Conservation (phyloP, 768 basidiomycete species). For the Hortiboletus flavorubellus region DNA sequence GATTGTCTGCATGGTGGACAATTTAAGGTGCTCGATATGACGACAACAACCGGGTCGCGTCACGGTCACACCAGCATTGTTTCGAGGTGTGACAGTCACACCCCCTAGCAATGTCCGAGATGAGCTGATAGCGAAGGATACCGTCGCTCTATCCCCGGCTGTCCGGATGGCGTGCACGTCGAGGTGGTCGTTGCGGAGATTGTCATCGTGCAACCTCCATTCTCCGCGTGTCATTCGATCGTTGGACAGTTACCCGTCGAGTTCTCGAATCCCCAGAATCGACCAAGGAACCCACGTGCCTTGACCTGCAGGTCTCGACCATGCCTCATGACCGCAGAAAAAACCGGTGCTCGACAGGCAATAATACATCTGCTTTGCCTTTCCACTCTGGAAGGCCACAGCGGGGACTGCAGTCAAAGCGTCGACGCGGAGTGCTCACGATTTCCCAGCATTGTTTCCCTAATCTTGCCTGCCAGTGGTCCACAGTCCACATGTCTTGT, state of each 20-base stretch:
- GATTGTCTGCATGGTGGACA: too few relatives aligned
- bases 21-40: not conserved
- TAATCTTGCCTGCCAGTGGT: conserved; percentile 1
- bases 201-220: conserved; percentile 11
- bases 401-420: conserved; percentile 9
- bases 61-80: conserved; percentile 16
- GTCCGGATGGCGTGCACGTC: too few relatives aligned
- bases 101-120: not conserved
- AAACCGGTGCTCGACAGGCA: conserved; percentile 13
- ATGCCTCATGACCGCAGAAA: conserved; percentile 13
- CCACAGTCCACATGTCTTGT: conserved; percentile 20
- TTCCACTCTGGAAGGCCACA: conserved; percentile 8
- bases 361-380: not conserved
- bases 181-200: conserved; percentile 16
- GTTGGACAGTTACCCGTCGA: not conserved
- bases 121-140: not conserved
- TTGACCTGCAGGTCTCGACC: conserved; percentile 1
- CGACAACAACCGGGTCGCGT: not conserved
- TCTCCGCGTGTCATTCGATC: not conserved
- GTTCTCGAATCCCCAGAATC: conserved; percentile 6
- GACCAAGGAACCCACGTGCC: not conserved
- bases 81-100: conserved; percentile 7
- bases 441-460: conserved; percentile 16
- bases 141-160: not conserved
- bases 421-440: not conserved